Evolutionary conservation across 768 basidiomycete species (phyloP), one percentile per base, ranked within the genome.

Genomic region (Rhodotorula paludigena): DNA sequence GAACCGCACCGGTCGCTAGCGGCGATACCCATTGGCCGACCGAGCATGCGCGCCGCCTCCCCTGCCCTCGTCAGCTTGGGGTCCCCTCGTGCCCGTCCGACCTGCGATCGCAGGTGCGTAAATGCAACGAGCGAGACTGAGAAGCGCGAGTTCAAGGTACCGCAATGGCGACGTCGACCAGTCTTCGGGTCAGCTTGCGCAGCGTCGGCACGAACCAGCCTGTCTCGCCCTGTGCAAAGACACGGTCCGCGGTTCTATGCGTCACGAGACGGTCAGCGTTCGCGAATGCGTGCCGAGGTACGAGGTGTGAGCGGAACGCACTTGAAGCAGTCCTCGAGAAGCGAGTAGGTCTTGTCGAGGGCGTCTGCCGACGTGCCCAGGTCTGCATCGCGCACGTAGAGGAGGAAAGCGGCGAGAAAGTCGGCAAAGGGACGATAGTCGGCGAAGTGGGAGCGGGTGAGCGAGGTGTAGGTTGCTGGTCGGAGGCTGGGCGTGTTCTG

Each of bases 131-230:
- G 18, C 21, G 38, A 30, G n/a, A 18, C 38, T 6, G 30, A n/a
- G 4, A 32, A 25, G n/a, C n/a, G n/a, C 1, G 44, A 25, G 8
- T 6, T 5, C 32, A 30, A 48, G 69, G 51, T 16, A 74, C 75
- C 25, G 55, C 33, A 0, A 74, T 47, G 1, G 73, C 69, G 14
- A 74, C 58, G 12, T 42, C 41, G 18, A 68, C 57, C 9, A 74
- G 49, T 9, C 59, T 15, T 2, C 32, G 25, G 1, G 75, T 61
- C 2, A 74, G 32, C 23, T 55, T 49, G 14, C 75, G 70, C 38
- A 76, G 48, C 3, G 73, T 68, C 16, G 70, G 71, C 2, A 74
- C 71, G 58, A 74, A 74, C 63, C 63, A 73, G 0, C 67, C 75
- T 21, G 64, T 64, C 23, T 76, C 74, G 16, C 60, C 68, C 7